Evolutionary conservation across 768 basidiomycete species (phyloP), one percentile per base, ranked within the genome.

Genomic region (Kwoniella pini): DNA sequence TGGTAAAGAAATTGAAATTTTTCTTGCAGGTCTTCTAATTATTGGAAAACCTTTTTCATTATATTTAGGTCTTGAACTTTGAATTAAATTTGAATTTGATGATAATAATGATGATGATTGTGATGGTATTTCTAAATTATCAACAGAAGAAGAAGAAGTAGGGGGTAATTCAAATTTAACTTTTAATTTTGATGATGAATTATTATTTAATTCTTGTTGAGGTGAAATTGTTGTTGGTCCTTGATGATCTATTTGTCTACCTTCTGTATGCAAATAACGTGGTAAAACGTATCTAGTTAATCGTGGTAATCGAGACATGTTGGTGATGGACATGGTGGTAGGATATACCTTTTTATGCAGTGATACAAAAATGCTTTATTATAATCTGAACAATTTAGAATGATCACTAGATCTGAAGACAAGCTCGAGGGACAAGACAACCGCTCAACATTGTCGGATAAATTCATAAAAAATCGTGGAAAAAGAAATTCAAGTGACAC

Each of bases 31-130:
- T 39, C 77, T 67, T 26, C 51, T 28, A 21, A 57, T 50, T 56
- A 75, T 72, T 0, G 62, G 60, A 54, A 62, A 64, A 4, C 70
- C 71, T 42, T 74, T 74, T 3, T 65, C 43, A 3, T 75, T 75
- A 54, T 65, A 68, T 44, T 42, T 48, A 4, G 60, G 57, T 43
- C 57, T 52, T 22, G 59, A 39, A 13, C 49, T 52, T 46, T 44
- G 27, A 10, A 54, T n/a, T 12, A 51, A 33, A n/a, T n/a, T n/a
- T n/a, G 50, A 38, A 21, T n/a, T 19, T 10, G 51, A 39, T 9
- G 57, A 40, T 27, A 62, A 44, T 24, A 58, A 13, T 31, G 51
- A 33, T 39, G 39, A 31, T 27, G 28, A 17, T 33, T 36, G 43
- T 19, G 28, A 28, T 52, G 55, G 55, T 38, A 49, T 44, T 17